phyloP scores from a whole-genome alignment of 257 asterid species.

The Salvia rosmarinus region DNA sequence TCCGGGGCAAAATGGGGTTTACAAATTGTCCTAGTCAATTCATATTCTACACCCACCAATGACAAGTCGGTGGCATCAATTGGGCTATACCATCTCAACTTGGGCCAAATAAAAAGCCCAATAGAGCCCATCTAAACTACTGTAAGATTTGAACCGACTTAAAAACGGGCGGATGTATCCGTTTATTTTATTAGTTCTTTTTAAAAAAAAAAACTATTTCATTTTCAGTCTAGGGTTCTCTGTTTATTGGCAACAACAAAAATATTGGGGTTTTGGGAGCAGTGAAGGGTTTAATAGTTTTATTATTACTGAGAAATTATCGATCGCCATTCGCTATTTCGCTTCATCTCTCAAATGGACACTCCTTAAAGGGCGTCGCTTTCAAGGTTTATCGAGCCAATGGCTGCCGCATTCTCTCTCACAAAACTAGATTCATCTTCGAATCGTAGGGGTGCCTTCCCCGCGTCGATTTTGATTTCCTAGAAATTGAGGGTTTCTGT shows the following conservation, averaged over 20 bases:
- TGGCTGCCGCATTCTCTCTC: conserved; percentile 16
- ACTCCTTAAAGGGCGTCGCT: not conserved
- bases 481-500: conserved; percentile 19
- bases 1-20: too few species aligned
- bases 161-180: not conserved
- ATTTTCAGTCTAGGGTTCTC: conserved; percentile 4
- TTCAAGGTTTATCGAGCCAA: not conserved
- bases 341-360: conserved; percentile 11
- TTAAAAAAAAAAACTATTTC: not conserved
- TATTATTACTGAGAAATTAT: not conserved
- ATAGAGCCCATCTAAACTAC: not conserved
- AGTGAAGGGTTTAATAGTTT: conserved; percentile 33
- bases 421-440: not conserved
- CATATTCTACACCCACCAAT: not conserved
- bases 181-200: not conserved
- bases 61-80: not conserved
- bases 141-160: conserved; percentile 11
- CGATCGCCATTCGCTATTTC: not conserved
- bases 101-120: not conserved
- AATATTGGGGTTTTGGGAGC: conserved; percentile 29
- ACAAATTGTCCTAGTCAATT: too few species aligned
- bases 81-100: not conserved
- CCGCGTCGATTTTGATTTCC: conserved; percentile 7
- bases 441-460: not conserved
- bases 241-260: not conserved